Conservation (phyloP, 371 early-diverging fungal species). For the Actinomortierella ambigua region DNA sequence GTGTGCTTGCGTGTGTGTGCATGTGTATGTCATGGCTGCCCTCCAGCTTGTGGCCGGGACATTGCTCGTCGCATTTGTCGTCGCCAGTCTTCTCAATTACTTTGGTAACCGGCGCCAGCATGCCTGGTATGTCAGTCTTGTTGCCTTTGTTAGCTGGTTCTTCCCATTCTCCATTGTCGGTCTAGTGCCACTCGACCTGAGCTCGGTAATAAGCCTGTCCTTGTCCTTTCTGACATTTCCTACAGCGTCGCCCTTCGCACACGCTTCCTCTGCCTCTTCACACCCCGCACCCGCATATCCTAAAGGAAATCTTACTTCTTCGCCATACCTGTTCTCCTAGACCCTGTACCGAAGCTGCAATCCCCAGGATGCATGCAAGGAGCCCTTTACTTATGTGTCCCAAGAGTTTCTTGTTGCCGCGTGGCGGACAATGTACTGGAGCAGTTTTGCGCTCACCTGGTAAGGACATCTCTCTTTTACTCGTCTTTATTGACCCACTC, state of each 20-base stretch:
- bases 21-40: slow-evolving; percentile 18
- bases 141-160: slow-evolving; percentile 78
- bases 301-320: not conserved
- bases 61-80: slow-evolving; percentile 55
- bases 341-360: slow-evolving; percentile 69
- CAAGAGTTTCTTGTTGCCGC: slow-evolving; percentile 70
- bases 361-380: slow-evolving; percentile 61
- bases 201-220: slow-evolving; percentile 69
- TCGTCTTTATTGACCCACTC: too few species aligned
- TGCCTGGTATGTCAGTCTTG: slow-evolving; percentile 72
- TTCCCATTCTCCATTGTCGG: slow-evolving; percentile 90
- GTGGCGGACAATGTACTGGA: slow-evolving; percentile 93
- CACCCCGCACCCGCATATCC: not conserved
- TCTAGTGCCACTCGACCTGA: slow-evolving; percentile 88
- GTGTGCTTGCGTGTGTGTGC: too few species aligned
- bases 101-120: slow-evolving; percentile 74
- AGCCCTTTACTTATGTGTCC: slow-evolving; percentile 79
- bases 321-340: slow-evolving; percentile 41
- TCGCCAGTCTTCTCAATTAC: slow-evolving; percentile 65
- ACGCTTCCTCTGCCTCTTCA: too few species aligned
- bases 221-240: too few species aligned
- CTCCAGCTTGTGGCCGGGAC: slow-evolving; percentile 59
- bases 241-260: too few species aligned
- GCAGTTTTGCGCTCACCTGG: slow-evolving; percentile 88
- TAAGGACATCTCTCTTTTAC: slow-evolving; percentile 25